Base-by-base conservation (phyloP, 345 rosid genomes). In the Kernera saxatilis region DNA sequence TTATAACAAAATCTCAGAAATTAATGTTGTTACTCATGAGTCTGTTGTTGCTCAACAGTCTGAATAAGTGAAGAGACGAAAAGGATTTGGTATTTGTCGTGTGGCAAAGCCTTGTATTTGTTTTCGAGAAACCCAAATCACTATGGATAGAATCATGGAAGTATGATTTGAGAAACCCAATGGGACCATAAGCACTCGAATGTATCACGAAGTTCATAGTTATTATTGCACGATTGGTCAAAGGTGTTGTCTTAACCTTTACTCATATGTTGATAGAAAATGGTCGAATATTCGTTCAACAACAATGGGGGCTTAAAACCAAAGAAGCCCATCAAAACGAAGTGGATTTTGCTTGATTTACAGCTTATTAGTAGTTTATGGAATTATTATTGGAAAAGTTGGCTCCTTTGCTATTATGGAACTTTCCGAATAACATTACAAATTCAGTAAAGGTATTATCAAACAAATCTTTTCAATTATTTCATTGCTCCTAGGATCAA, bases 41-140 rank as follows among this genome's bases (percentile, higher is more conserved):
- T n/a, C n/a, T n/a, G 74, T 44, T 68, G 64, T 44, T 43, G 37
- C 33, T 69, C 52, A 27, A 40, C 22, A 10, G 39, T 67, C 39
- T 39, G 69, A 60, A 75, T 75, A 75, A 75, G 69, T 35, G 33
- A 67, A 32, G 43, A 17, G 26, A 27, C 63, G 18, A 57, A 66
- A 37, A 46, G 9, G 52, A 21, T 37, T 66, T 36, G 26, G 58
- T 46, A 8, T 26, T 30, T 35, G 6, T 58, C 50, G 3, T 8
- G 4, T 54, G 30, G 29, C 14, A 15, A n/a, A 52, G 11, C 62
- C 14, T 61, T 68, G 33, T 61, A 3, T 44, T 64, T 64, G 71
- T 37, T 56, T 57, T 57, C 25, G 6, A 54, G 50, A 27, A 35
- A 72, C 33, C 14, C 49, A 55, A 44, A 17, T 52, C 63, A 6